phyloP scores from a whole-genome alignment of 129 eudicot species.

The Chrysanthemum seticuspe region DNA sequence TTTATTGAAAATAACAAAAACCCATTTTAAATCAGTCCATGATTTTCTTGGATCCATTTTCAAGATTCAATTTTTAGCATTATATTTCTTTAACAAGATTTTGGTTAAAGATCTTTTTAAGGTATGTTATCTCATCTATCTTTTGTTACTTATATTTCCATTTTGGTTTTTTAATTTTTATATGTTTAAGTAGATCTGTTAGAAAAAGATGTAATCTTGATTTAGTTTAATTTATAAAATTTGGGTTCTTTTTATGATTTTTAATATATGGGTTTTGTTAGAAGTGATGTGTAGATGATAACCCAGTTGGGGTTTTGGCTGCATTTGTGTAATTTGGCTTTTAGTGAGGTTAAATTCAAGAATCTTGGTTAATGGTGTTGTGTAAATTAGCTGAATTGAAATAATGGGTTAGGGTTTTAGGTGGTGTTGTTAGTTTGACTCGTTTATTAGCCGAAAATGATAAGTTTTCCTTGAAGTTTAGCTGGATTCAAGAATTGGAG shows the following conservation, averaged over 20 bases:
- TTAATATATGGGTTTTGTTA: neutral
- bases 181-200: slow-evolving; percentile 26
- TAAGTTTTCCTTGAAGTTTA: neutral
- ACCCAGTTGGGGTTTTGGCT: neutral
- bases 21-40: slow-evolving; percentile 17
- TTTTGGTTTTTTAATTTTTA: neutral
- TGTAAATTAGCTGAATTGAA: slow-evolving; percentile 1
- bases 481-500: slow-evolving; percentile 20
- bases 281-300: neutral
- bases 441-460: neutral
- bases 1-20: slow-evolving; percentile 7
- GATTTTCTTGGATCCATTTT: slow-evolving; percentile 24
- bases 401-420: slow-evolving; percentile 18
- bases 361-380: slow-evolving; percentile 3
- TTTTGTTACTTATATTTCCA: slow-evolving; percentile 6
- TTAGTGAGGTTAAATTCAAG: slow-evolving; percentile 18
- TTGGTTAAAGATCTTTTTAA: slow-evolving; percentile 26
- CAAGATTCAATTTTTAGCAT: slow-evolving; percentile 7
- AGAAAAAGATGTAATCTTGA: slow-evolving; percentile 17
- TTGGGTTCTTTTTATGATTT: slow-evolving; percentile 14
- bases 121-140: slow-evolving; percentile 30
- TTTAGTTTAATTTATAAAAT: neutral
- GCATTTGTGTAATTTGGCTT: slow-evolving; percentile 24
- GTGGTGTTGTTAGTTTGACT: slow-evolving; percentile 3
- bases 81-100: slow-evolving; percentile 9